Evolutionary conservation across 176 grass and related monocot genomes (phyloP), one percentile per base, ranked within the genome.

Genomic region (Aegilops tauschii): DNA sequence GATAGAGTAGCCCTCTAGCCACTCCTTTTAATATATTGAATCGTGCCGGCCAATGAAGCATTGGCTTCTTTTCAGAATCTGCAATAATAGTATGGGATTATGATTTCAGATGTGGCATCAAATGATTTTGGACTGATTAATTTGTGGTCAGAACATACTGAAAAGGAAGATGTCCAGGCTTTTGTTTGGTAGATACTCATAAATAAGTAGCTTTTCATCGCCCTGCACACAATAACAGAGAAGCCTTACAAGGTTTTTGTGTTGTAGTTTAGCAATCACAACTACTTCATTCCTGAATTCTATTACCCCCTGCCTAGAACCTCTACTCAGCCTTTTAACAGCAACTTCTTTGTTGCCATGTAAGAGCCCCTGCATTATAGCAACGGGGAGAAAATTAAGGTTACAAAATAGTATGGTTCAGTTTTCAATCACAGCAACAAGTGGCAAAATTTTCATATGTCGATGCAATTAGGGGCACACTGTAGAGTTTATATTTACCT

Each of bases 1-100:
- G 85, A 77, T 93, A 90, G 52, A 90, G 81, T 18, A 93, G 69
- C 25, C 91, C 91, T 73, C 80, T 82, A 61, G 81, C 88, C 20
- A 90, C 67, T 32, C 85, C 91, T 84, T 89, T 69, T 25, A 90
- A 85, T 72, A 93, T 93, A 39, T 61, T 85, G 40, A 78, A 85
- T 23, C 88, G 68, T 21, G 45, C 82, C 31, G 17, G 52, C 91
- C 85, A 93, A 65, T 90, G 70, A 77, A 90, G 32, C 47, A 77
- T 31, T 23, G 23, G 20, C 61, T 32, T 63, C 9, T 68, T 87
- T 32, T 63, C 61, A 34, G 16, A 32, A 78, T 87, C 91, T 87
- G 47, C 32, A 10, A 25, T 32, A 82, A 61, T 2, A 40, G 67
- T 14, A 73, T 28, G 37, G 28, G 8, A 52, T 30, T 30, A 11